phyloP scores from a whole-genome alignment of 768 basidiomycete genomes.

The Nidularia sp. region DNA sequence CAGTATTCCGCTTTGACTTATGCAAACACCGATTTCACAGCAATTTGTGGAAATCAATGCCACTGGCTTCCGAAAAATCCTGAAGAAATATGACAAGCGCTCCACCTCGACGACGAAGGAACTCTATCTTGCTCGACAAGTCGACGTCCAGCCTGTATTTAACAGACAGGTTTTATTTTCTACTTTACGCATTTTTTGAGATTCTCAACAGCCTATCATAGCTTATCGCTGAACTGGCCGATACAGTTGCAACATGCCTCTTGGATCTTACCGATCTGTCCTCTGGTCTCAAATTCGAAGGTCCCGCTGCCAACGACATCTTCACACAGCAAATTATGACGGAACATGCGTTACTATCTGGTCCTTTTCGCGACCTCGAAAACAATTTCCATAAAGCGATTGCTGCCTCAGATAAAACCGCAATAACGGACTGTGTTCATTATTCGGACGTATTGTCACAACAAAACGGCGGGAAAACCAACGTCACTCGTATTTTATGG shows the following conservation, averaged over 20 bases:
- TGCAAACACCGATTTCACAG: slow-evolving; percentile 34
- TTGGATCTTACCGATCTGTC: slow-evolving; percentile 76
- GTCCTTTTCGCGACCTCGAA: slow-evolving; percentile 85
- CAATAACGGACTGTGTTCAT: slow-evolving; percentile 65
- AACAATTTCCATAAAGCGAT: slow-evolving; percentile 81
- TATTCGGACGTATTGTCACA: slow-evolving; percentile 66
- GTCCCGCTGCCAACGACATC: slow-evolving; percentile 70
- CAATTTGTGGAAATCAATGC: slow-evolving; percentile 98
- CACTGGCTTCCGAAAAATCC: slow-evolving; percentile 92
- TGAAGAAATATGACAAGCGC: slow-evolving; percentile 98
- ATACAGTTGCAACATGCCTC: slow-evolving; percentile 83
- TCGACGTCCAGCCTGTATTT: slow-evolving; percentile 98
- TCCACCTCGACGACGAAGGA: slow-evolving; percentile 96
- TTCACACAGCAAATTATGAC: slow-evolving; percentile 67
- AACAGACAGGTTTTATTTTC: slow-evolving; percentile 77
- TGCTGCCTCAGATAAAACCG: slow-evolving; percentile 49
- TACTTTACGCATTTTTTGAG: slow-evolving; percentile 1
- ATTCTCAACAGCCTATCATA: slow-evolving; percentile 20
- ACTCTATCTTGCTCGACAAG: slow-evolving; percentile 91
- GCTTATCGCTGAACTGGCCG: slow-evolving; percentile 93
- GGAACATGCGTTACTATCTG: slow-evolving; percentile 57
- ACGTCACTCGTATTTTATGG: slow-evolving; percentile 93
- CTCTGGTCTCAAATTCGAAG: slow-evolving; percentile 74
- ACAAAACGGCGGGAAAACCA: slow-evolving; percentile 54
- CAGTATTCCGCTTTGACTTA: slow-evolving; percentile 9